Evolutionary conservation across 306 rosid genomes (phyloP).

Genomic region (Cucurbita maxima): DNA sequence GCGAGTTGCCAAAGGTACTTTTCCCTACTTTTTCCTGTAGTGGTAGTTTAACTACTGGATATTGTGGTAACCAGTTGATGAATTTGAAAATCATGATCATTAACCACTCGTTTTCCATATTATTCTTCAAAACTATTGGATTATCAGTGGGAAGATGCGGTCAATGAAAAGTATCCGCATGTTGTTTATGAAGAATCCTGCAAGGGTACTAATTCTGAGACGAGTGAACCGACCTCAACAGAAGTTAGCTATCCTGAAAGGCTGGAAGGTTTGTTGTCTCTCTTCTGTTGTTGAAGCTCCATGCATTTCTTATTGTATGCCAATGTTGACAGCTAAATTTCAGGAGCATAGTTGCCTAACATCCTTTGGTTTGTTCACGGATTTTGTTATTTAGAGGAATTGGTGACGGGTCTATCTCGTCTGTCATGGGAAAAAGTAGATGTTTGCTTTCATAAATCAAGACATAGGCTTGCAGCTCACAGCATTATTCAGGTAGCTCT

Average conservation of each 20-base stretch:
- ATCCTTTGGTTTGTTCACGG: background rate
- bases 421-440: conserved; percentile 93
- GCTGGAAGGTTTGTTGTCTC: conserved; percentile 60
- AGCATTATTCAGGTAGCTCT: conserved; percentile 75
- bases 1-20: conserved; percentile 79
- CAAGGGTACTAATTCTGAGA: conserved; percentile 68
- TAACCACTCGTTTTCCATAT: background rate
- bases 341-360: background rate
- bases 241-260: conserved; percentile 35
- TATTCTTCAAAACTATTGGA: conserved; percentile 5
- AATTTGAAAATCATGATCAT: background rate
- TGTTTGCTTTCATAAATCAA: conserved; percentile 78
- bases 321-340: background rate
- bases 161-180: conserved; percentile 84
- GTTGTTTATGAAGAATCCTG: conserved; percentile 83
- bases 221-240: conserved; percentile 22
- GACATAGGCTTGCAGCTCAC: conserved; percentile 78
- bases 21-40: conserved; percentile 1
- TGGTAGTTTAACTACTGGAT: conserved; percentile 3
- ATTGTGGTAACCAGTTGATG: background rate
- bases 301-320: background rate
- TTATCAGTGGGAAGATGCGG: conserved; percentile 63
- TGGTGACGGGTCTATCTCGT: conserved; percentile 69
- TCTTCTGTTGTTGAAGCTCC: background rate
- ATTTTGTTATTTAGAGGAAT: conserved; percentile 43